These are phyloP conservation scores for Hymenoscyphus fraxineus DNA, from an alignment of 2,329 filamentous ascomycete species.

Conservation along the genomic window DNA sequence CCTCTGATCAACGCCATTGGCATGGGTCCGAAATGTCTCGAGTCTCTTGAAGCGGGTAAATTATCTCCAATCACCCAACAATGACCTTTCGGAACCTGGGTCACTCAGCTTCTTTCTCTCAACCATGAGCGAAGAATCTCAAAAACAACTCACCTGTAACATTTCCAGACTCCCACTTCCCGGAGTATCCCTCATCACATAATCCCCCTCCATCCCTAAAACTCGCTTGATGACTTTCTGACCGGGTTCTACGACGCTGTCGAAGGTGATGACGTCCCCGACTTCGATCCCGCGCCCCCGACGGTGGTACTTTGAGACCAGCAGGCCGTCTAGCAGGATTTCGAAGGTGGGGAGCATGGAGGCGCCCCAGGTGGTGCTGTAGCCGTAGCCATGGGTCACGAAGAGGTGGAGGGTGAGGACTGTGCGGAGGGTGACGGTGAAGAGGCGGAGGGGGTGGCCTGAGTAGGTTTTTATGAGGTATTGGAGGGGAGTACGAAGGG, in stretches of 20 bases:
- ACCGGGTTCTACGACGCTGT: slow-evolving; percentile 64
- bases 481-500: slow-evolving; percentile 4
- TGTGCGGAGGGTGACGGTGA: slow-evolving; percentile 45
- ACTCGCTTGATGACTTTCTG: slow-evolving; percentile 67
- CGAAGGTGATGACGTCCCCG: slow-evolving; percentile 81
- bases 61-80: slow-evolving; percentile 93
- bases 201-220: slow-evolving; percentile 51
- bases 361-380: slow-evolving; percentile 62
- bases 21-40: slow-evolving; percentile 78
- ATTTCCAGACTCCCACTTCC: slow-evolving; percentile 42
- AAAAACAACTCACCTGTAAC: slow-evolving; percentile 49
- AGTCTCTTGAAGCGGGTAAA: slow-evolving; percentile 77
- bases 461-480: slow-evolving; percentile 16
- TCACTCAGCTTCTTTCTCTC: not conserved
- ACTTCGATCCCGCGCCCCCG: slow-evolving; percentile 64
- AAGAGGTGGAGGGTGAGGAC: slow-evolving; percentile 49
- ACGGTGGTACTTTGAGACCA: slow-evolving; percentile 65
- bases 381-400: slow-evolving; percentile 57
- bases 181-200: slow-evolving; percentile 64
- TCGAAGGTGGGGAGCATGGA: slow-evolving; percentile 88
- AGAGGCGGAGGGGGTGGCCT: slow-evolving; percentile 39
- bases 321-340: slow-evolving; percentile 61
- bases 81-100: slow-evolving; percentile 81
- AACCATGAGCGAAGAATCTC: not conserved
- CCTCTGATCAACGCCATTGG: slow-evolving; percentile 80